phyloP scores from a whole-genome alignment of 805 yeast species.

The Nakazawaea populi region DNA sequence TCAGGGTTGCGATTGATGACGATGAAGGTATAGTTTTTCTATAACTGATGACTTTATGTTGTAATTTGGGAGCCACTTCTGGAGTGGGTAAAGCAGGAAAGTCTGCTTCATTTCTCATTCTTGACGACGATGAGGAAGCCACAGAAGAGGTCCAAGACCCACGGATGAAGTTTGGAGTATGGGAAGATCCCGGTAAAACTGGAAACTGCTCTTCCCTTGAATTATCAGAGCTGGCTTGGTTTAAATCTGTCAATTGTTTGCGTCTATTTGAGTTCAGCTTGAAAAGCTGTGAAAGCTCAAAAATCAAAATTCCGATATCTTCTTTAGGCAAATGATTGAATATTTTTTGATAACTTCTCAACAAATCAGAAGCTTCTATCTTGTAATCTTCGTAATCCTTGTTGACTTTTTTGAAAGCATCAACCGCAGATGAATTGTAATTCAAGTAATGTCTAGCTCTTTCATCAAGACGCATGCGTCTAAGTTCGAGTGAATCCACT shows the following conservation, averaged over 20 bases:
- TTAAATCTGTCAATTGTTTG: conserved; percentile 29
- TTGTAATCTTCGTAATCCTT: conserved; percentile 37
- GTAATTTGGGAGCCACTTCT: background rate
- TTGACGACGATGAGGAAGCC: conserved; percentile 6
- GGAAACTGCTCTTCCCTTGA: conserved; percentile 42
- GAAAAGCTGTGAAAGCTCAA: conserved; percentile 55
- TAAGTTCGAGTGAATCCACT: conserved; percentile 40
- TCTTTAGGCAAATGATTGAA: conserved; percentile 35
- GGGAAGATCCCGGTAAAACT: conserved; percentile 28
- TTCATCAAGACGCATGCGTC: conserved; percentile 65
- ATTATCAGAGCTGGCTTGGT: conserved; percentile 19
- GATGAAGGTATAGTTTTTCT: background rate
- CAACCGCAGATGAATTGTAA: conserved; percentile 41
- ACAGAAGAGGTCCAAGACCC: conserved; percentile 24
- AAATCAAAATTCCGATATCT: conserved; percentile 52
- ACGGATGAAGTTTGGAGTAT: conserved; percentile 14
- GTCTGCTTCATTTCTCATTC: conserved; percentile 1
- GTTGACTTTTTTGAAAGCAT: conserved; percentile 45
- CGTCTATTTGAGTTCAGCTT: conserved; percentile 39
- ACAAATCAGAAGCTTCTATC: conserved; percentile 42
- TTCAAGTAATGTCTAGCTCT: conserved; percentile 77
- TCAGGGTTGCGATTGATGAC: background rate
- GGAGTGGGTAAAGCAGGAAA: conserved; percentile 10
- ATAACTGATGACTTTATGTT: conserved; percentile 5
- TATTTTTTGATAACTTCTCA: conserved; percentile 38